Evolutionary conservation across 495 filamentous ascomycete species (phyloP), one percentile per base, ranked within the genome.

Genomic region (Penicillium pulvis): DNA sequence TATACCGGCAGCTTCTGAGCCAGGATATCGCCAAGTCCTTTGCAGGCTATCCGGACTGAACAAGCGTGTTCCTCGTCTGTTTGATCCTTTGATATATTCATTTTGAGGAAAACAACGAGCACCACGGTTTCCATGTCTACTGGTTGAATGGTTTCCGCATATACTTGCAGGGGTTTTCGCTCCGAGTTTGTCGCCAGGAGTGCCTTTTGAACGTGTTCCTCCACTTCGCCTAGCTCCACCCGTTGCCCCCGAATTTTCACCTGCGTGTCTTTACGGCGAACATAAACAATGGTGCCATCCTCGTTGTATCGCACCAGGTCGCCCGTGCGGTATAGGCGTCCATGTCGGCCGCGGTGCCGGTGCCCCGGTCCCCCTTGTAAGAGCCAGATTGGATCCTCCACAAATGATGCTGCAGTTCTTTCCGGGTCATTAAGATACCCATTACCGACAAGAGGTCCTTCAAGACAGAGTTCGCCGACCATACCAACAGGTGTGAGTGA

Each of bases 351-450:
- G 55, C 45, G 17, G 10, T 9, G 6, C 20, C 33, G 31, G 51
- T 16, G 17, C 54, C 14, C 24, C 31, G 10, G 6, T n/a, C n/a
- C n/a, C n/a, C n/a, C n/a, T n/a, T n/a, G n/a, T n/a, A n/a, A n/a
- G 10, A 59, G 39, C 66, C 66, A 69, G 2, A 14, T 23, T 6
- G 77, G 69, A 26, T 73, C 30, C 16, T 53, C 75, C 14, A 77
- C 73, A 57, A 85, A 86, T 1, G 70, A 69, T 12, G 70, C 70
- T 7, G 69, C 64, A 2, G 72, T 77, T 11, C 79, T 83, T 52
- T 70, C 75, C 9, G 68, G 69, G 0, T 74, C 65, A 14, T 81
- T 75, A n/a, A 85, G 70, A 53, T 87, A 87, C 0, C 81, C 79
- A 0, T 71, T 57, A n/a, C 46, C 63, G 2, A 65, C 56, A 20